Conservation (phyloP, 148 eudicot species). For the Rhododendron molle region DNA sequence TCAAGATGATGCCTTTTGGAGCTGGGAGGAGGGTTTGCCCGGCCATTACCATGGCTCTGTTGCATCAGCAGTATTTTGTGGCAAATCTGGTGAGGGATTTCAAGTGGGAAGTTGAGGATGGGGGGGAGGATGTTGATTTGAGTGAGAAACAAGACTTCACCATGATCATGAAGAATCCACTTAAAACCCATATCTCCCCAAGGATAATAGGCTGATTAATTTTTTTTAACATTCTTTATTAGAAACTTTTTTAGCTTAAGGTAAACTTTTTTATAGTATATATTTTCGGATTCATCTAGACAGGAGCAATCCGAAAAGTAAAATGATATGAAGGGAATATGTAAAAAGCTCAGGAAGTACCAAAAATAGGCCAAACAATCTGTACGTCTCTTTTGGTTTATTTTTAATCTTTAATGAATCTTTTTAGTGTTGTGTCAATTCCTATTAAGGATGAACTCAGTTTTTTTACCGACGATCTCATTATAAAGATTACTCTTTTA, state of each 20-base stretch:
- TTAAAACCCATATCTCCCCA: not conserved
- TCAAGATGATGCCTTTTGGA: conserved; percentile 24
- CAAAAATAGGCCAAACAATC: too few species aligned
- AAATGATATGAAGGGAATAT: too few species aligned
- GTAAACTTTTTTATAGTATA: not conserved
- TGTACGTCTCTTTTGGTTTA: too few species aligned
- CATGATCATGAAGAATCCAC: conserved; percentile 2
- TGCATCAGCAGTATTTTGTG: conserved; percentile 2
- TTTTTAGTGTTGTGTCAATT: too few species aligned
- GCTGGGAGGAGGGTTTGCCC: conserved; percentile 24
- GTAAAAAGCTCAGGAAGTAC: too few species aligned
- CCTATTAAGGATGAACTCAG: too few species aligned
- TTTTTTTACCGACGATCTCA: too few species aligned
- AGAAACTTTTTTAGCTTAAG: not conserved
- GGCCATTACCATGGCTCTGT: conserved; percentile 2
- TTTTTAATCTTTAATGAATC: too few species aligned
- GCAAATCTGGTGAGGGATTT: conserved; percentile 3
- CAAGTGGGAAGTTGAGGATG: not conserved
- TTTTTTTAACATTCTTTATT: not conserved
- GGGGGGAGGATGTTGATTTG: conserved; percentile 1
- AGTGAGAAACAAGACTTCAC: conserved; percentile 1
- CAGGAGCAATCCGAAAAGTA: too few species aligned
- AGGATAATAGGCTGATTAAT: not conserved
- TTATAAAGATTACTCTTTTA: too few species aligned
- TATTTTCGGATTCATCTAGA: too few species aligned